Evolutionary conservation across 2,329 filamentous ascomycete genomes (phyloP).

Genomic region (Hortaea sp.): DNA sequence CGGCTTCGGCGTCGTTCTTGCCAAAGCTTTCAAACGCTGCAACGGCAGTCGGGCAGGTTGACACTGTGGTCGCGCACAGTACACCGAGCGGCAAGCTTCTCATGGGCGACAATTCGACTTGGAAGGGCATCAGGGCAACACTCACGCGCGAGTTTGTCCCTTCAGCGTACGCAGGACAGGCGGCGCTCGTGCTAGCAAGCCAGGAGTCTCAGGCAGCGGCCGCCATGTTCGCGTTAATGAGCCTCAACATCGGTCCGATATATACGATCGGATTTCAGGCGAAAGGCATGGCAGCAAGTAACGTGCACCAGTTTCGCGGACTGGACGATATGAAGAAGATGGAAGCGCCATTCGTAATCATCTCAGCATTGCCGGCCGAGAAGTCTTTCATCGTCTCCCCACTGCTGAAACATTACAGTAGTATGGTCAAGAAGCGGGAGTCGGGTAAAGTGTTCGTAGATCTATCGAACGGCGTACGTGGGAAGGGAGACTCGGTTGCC

Average conservation of each 20-base stretch:
- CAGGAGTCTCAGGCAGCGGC: conserved; percentile 67
- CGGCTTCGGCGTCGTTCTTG: conserved; percentile 46
- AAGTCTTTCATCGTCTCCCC: conserved; percentile 72
- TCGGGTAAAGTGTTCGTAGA: conserved; percentile 66
- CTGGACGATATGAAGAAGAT: conserved; percentile 74
- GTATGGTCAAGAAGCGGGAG: conserved; percentile 27
- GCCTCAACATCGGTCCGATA: conserved; percentile 65
- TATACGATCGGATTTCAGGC: conserved; percentile 72
- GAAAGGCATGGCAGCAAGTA: conserved; percentile 50
- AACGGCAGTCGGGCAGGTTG: conserved; percentile 66
- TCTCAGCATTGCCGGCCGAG: conserved; percentile 67
- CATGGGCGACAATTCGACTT: conserved; percentile 71
- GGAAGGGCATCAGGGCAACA: conserved; percentile 76
- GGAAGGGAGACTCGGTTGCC: conserved; percentile 57
- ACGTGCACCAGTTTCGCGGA: conserved; percentile 54
- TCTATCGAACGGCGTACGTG: conserved; percentile 53
- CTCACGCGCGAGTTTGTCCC: conserved; percentile 73
- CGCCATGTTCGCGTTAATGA: conserved; percentile 67
- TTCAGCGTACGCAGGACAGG: conserved; percentile 66
- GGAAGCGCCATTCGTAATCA: conserved; percentile 69
- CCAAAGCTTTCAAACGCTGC: conserved; percentile 64
- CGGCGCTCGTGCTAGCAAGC: conserved; percentile 65
- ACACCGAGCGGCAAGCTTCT: conserved; percentile 45
- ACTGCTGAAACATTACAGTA: conserved; percentile 60
- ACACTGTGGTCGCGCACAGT: conserved; percentile 62